Evolutionary conservation across 2,329 filamentous ascomycete species (phyloP).

Genomic region (Sarocladiaceae sp.): DNA sequence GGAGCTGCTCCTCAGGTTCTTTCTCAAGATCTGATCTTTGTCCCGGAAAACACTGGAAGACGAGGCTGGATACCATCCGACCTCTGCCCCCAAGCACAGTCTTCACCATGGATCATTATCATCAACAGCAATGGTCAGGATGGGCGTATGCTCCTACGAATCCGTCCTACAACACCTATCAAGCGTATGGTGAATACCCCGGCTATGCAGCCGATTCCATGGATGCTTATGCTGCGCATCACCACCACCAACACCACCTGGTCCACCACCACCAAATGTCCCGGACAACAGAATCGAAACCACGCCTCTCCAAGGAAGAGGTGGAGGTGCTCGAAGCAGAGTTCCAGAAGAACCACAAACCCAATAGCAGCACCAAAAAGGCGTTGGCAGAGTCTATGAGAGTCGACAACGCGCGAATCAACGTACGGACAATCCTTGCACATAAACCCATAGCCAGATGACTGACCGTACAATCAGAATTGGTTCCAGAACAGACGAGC

Average conservation of each 20-base stretch:
- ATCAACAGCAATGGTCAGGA: slow-evolving; percentile 28
- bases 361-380: slow-evolving; percentile 55
- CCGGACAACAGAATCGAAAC: slow-evolving; percentile 41
- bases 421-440: too few relatives aligned
- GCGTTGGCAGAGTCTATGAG: slow-evolving; percentile 54
- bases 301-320: slow-evolving; percentile 51
- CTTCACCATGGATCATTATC: slow-evolving; percentile 15
- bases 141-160: slow-evolving; percentile 25
- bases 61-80: neutral
- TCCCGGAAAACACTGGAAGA: neutral
- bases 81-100: neutral
- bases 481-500: slow-evolving; percentile 64
- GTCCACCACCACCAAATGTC: slow-evolving; percentile 32
- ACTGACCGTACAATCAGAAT: slow-evolving; percentile 39
- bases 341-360: slow-evolving; percentile 59
- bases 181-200: slow-evolving; percentile 25
- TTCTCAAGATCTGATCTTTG: neutral
- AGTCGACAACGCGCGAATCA: slow-evolving; percentile 58
- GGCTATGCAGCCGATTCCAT: slow-evolving; percentile 31
- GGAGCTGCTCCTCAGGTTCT: neutral
- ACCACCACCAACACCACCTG: slow-evolving; percentile 25
- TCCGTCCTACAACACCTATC: slow-evolving; percentile 24
- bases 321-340: slow-evolving; percentile 54
- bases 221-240: slow-evolving; percentile 28
- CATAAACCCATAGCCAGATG: neutral